Base-by-base conservation (phyloP, 2,329 filamentous ascomycete genomes). In the Dothideomycetidae sp. region DNA sequence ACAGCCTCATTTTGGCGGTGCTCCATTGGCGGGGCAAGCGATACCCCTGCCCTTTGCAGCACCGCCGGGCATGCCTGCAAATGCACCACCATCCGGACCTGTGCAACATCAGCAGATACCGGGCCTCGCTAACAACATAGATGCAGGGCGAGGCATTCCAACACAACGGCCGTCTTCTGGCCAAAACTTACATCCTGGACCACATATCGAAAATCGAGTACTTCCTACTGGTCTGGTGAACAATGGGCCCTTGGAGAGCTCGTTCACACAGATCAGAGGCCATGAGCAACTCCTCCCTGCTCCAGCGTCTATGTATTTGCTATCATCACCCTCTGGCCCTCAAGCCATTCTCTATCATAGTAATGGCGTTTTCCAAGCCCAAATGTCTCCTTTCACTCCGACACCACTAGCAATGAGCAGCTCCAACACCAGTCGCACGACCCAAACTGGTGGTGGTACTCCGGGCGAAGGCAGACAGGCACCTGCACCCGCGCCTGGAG, bases 321-420 rank as follows among this genome's bases (percentile, higher is more conserved):
- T 67, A 9, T 63, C 61, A 1, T 60, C 59, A 4, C 61, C 63
- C 9, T 48, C 50, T 26, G 64, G 64, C 1, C 63, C 61, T 18
- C 58, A 65, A 39, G 62, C 60, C 5, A 44, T 67, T 9, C 45
- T 67, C 2, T 54, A 61, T 30, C 57, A 62, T 4, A 59, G 61
- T 10, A 43, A 51, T 16, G 55, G 53, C 29, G 47, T 49, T 2
- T 58, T 51, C 16, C 48, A 48, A 15, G 45, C 46, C 11, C 38
- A 41, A 21, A 19, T 32, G 12, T 31, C 31, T 17, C 15, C 26
- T 18, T 11, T 29, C n/a, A 13, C n/a, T 18, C 33, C 13, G 19
- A 5, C 29, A 3, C 17, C 39, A 23, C 23, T 21, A 14, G 10
- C 18, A 30, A n/a, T n/a, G n/a, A n/a, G n/a, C n/a, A n/a, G n/a